Evolutionary conservation across 1,284 basidiomycete genomes (phyloP).

Genomic region (Pisolithus thermaeus): DNA sequence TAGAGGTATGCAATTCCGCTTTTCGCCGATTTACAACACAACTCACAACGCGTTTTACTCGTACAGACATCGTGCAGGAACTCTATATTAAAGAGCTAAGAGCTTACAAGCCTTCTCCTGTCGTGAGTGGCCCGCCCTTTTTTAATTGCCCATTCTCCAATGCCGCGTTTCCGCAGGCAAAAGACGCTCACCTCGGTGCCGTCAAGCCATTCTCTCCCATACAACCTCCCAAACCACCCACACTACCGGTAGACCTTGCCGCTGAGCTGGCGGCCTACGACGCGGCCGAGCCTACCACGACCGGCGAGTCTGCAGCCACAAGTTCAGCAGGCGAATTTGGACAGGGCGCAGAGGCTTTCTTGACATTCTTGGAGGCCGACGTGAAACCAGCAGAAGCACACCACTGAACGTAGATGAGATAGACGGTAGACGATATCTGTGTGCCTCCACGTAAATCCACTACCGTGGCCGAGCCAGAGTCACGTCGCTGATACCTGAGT

Average conservation of each 20-base stretch:
- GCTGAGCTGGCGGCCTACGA: slow-evolving; percentile 81
- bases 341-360: slow-evolving; percentile 53
- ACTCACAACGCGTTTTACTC: slow-evolving; percentile 2
- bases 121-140: slow-evolving; percentile 36
- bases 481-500: background rate
- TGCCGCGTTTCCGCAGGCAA: slow-evolving; percentile 42
- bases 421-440: background rate
- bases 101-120: slow-evolving; percentile 70
- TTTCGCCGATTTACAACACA: slow-evolving; percentile 18
- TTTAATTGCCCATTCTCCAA: background rate
- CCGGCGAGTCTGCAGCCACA: slow-evolving; percentile 27
- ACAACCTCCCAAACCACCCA: slow-evolving; percentile 60
- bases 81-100: slow-evolving; percentile 89
- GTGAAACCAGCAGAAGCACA: slow-evolving; percentile 50
- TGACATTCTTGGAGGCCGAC: slow-evolving; percentile 54
- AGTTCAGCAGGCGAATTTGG: slow-evolving; percentile 29
- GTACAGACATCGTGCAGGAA: slow-evolving; percentile 85
- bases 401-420: slow-evolving; percentile 29
- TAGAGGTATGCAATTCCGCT: slow-evolving; percentile 24
- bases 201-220: slow-evolving; percentile 75
- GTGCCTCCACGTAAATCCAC: background rate
- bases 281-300: slow-evolving; percentile 62
- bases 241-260: slow-evolving; percentile 74
- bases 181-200: slow-evolving; percentile 77
- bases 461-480: background rate